Evolutionary conservation across 2,329 filamentous ascomycete genomes (phyloP).

Genomic region (Colletotrichum theobromicola): DNA sequence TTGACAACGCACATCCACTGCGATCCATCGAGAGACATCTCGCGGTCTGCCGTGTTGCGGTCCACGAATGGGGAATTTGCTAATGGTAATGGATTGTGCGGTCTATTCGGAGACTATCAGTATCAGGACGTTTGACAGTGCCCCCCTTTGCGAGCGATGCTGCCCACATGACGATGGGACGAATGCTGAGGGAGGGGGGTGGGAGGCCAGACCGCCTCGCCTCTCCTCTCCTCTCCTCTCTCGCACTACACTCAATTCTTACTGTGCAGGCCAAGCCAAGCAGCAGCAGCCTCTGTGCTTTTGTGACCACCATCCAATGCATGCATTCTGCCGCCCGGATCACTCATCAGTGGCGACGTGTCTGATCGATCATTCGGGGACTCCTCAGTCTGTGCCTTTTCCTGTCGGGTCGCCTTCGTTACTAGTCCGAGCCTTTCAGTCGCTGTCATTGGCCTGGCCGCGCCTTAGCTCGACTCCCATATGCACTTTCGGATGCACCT

Average conservation of each 20-base stretch:
- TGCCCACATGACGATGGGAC: conserved; percentile 14
- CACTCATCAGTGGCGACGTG: conserved; percentile 2
- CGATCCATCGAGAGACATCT: not conserved
- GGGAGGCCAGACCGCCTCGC: conserved; percentile 5
- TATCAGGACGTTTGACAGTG: not conserved
- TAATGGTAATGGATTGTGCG: conserved; percentile 19
- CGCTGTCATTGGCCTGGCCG: not conserved
- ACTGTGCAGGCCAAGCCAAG: not conserved
- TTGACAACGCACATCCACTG: not conserved
- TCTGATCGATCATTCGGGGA: conserved; percentile 6
- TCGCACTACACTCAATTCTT: not conserved
- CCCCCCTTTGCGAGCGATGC: not conserved
- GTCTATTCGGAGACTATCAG: not conserved
- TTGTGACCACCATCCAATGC: not conserved
- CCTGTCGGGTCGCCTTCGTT: not conserved
- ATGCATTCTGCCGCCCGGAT: not conserved
- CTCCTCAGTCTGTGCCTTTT: not conserved
- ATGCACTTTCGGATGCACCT: conserved; percentile 9
- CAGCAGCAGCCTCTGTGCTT: not conserved
- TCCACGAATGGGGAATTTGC: conserved; percentile 21
- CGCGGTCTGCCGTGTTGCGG: not conserved
- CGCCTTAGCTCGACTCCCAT: not conserved
- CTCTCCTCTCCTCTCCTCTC: not conserved
- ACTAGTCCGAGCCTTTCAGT: not conserved
- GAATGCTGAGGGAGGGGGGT: not conserved